Evolutionary conservation across 192 early-diverging fungal genomes (phyloP), one percentile per base, ranked within the genome.

Genomic region (Backusella mclennaniae): DNA sequence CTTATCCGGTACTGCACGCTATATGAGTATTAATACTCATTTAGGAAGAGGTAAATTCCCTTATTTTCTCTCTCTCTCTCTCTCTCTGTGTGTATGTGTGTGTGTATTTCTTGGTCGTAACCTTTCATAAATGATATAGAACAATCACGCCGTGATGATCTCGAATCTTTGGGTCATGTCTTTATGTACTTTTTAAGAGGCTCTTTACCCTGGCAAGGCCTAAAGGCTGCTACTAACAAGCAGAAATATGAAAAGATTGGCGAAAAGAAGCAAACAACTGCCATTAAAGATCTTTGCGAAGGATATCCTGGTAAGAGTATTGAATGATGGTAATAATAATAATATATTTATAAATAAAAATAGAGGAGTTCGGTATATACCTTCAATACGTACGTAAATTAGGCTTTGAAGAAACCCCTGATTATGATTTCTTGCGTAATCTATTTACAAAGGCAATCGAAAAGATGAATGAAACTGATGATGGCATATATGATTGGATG

Each of bases 171-270:
- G 67, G 97, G 97, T 66, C 97, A 99, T 83, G 97, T 99, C 12
- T 97, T 99, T 76, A 95, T 99, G 90, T 99, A 99, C 88, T 98
- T 99, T 84, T 87, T 99, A 84, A 90, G 95, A 70, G 95, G 96
- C 21, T 89, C 89, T 38, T 86, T 99, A 68, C 97, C 97, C 29
- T 99, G 97, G 97, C 97, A 99, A 85, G 97, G 97, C 6, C 83
- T 99, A 31, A 98, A 97, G 86, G 97, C 97, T 2, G 94, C 93
- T 19, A 97, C 95, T 74, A 99, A 99, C 88, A 96, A 98, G 80
- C 96, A 99, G 90, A 99, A 99, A 80, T 99, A 99, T 83, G 97
- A 99, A 83, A 96, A 97, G 83, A 99, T 99, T 84, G 97, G 97
- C 42, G 96, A 99, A 85, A 96, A 96, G 89, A 99, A 99, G 85